Conservation (phyloP, 2,329 filamentous ascomycete species). For the Fusarium tupiense region DNA sequence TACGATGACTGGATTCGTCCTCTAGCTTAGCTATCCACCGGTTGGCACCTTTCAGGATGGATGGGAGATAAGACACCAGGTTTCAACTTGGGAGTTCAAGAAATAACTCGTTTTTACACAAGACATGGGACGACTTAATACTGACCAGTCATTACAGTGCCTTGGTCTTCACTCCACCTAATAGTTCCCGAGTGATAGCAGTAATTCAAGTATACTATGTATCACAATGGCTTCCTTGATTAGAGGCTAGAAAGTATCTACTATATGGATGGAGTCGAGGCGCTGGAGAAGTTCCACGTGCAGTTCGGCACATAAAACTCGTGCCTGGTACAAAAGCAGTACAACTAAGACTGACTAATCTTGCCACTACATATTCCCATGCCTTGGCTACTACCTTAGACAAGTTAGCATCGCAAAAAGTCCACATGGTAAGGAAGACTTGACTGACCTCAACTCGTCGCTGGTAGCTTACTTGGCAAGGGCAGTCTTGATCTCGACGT, state of each 20-base stretch:
- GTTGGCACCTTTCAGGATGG: not conserved
- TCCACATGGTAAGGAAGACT: not conserved
- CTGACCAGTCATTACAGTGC: rapidly evolving
- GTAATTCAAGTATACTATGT: not conserved
- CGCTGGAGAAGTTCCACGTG: not conserved
- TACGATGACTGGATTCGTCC: not conserved
- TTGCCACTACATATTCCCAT: not conserved
- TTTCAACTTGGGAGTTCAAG: not conserved
- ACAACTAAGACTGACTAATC: not conserved
- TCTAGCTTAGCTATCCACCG: not conserved
- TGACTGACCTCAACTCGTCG: not conserved
- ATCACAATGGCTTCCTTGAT: rapidly evolving
- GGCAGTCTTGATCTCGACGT: not conserved
- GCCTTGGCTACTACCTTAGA: not conserved
- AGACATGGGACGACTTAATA: too few relatives aligned
- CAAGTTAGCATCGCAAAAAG: not conserved
- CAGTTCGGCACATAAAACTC: too few relatives aligned
- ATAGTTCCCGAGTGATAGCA: not conserved
- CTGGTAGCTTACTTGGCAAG: not conserved
- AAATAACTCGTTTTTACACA: too few relatives aligned
- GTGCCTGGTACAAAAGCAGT: too few relatives aligned
- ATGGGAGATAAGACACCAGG: not conserved
- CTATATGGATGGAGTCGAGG: rapidly evolving
- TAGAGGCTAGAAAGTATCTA: not conserved
- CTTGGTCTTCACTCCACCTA: rapidly evolving